Percentiles rank a stretch among this genome's conserved stretches.
These are phyloP conservation scores for Angomonas deanei DNA, from an alignment of 208 protist genomes.

Conservation along the genomic window DNA sequence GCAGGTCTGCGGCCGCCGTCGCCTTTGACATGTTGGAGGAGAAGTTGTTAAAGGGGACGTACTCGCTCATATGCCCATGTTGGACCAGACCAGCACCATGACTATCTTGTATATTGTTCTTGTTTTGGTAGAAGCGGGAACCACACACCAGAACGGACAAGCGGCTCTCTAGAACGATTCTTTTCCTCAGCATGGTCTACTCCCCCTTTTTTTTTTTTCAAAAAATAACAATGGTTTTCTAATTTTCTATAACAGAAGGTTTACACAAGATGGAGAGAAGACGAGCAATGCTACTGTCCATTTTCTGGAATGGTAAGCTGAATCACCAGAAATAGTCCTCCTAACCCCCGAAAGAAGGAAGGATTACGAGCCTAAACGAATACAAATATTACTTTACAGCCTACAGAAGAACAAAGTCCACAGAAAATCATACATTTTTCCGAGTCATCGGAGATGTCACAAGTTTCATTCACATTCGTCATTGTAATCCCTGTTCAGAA, in stretches of 20 bases:
- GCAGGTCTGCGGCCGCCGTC: slow-evolving; percentile 62
- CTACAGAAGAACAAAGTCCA: not conserved
- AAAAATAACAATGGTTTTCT: no score
- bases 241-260: no score
- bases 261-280: no score
- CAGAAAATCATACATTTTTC: not conserved
- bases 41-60: not conserved
- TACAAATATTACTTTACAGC: not conserved
- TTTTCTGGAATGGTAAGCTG: no score
- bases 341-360: slow-evolving; percentile 2
- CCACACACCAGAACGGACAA: slow-evolving; percentile 1
- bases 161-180: slow-evolving; percentile 4
- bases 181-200: not conserved
- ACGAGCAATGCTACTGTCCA: no score
- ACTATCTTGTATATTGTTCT: slow-evolving; percentile 40
- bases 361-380: not conserved
- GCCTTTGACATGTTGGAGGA: slow-evolving; percentile 26
- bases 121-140: slow-evolving; percentile 36
- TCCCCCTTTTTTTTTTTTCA: no score
- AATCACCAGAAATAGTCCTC: no score
- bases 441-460: no score
- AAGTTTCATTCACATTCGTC: no score
- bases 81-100: slow-evolving; percentile 68
- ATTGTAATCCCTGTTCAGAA: no score
- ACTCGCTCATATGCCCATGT: slow-evolving; percentile 43